Conservation (phyloP, 805 yeast species). For the Candida loeiensis region DNA sequence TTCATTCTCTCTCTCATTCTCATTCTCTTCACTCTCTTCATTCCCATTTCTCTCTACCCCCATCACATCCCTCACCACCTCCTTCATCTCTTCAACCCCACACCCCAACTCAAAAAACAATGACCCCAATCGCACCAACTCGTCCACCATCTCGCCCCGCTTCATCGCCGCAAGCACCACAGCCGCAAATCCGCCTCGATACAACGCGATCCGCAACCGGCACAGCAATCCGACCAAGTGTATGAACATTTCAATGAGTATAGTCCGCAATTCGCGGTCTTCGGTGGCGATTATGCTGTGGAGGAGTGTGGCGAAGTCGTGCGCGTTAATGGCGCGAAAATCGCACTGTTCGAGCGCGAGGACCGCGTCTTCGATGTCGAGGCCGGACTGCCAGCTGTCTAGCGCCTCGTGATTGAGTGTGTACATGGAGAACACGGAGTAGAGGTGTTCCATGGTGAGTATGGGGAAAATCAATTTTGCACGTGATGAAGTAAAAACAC, state of each 20-base stretch:
- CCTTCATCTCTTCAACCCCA: conserved; percentile 10
- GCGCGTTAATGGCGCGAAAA: conserved; percentile 10
- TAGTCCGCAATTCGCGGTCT: not conserved
- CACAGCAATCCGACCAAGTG: conserved; percentile 22
- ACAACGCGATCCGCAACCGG: conserved; percentile 22
- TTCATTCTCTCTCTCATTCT: not conserved
- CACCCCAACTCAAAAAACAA: conserved; percentile 35
- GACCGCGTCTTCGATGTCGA: conserved; percentile 16
- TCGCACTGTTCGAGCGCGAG: conserved; percentile 12
- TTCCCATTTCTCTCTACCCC: not conserved
- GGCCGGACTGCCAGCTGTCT: conserved; percentile 35
- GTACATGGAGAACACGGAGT: conserved; percentile 20
- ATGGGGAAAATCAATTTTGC: no score
- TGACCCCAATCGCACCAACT: conserved; percentile 12
- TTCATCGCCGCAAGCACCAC: conserved; percentile 12
- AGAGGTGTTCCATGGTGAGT: not conserved
- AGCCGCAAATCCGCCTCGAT: conserved; percentile 15
- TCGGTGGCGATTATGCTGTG: not conserved
- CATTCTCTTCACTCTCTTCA: not conserved
- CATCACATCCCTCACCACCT: not conserved
- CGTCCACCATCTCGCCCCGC: conserved; percentile 1
- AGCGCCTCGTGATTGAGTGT: conserved; percentile 27
- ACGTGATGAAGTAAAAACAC: no score
- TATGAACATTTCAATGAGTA: conserved; percentile 3
- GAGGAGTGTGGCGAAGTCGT: conserved; percentile 12